Base-by-base conservation (phyloP, 2,329 filamentous ascomycete species). In the Graphilbum sp. region DNA sequence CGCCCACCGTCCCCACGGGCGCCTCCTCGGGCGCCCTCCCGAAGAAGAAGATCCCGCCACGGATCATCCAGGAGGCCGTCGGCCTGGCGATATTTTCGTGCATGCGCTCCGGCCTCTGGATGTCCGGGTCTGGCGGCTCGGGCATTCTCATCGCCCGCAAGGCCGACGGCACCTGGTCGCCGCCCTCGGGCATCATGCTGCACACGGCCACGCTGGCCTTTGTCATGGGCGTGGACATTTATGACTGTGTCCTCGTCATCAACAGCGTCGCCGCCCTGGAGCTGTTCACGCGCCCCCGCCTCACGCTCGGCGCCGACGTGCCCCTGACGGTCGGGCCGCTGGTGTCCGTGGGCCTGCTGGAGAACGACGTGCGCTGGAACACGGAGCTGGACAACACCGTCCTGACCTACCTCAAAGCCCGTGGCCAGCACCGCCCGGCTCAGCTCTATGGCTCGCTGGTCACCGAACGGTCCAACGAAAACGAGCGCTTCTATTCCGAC, bases 81-180 rank as follows among this genome's bases (percentile, higher is more conserved):
- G 88, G 85, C 11, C 69, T 96, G 41, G 87, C 85, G 39, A 83
- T 96, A 47, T 95, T 95, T 61, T 94, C 87, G 1, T 93, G 85
- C 23, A 93, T 95, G 85, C 78, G 88, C 42, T 88, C 84, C 13
- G 88, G 88, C 12, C 63, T 95, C 24, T 94, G 87, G 82, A 69
- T 93, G 48, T 88, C 83, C 34, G 88, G 88, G 34, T 87, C 86
- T 15, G 87, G 87, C 21, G 88, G 88, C 30, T 88, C 84, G 41
- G 88, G 88, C 36, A 72, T 96, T 30, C 66, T 96, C 30, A 75
- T 95, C 42, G 87, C 79, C 16, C 74, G 84, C 47, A 81, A 83
- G 50, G 78, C 80, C 19, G 86, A 93, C 47, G 86, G 87, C 34
- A 49, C 47, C 19, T 49, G 47, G 47, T 49, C 84, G 45, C 82